A percentile compares a stretch with the other conserved stretches of the same genome.
Evolutionary conservation across 208 protist genomes (phyloP).

Genomic region (Angomonas deanei): DNA sequence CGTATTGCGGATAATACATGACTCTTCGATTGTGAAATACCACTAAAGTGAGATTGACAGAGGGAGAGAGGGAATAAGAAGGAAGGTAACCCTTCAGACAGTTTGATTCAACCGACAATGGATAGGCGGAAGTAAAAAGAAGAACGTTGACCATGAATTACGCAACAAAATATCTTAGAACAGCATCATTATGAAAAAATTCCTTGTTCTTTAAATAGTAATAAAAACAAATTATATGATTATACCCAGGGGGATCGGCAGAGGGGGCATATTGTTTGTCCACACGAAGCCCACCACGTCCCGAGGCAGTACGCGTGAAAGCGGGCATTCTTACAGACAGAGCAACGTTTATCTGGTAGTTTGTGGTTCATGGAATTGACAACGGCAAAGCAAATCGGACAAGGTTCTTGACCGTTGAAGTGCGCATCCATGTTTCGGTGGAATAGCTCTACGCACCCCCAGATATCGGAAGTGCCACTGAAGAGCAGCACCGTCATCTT

Average conservation of each 20-base stretch:
- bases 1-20: not conserved
- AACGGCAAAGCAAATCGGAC: slow-evolving; percentile 89
- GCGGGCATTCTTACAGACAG: slow-evolving; percentile 79
- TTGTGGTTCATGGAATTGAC: slow-evolving; percentile 72
- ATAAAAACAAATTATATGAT: too few relatives aligned
- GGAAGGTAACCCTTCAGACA: too few relatives aligned
- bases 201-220: too few relatives aligned
- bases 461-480: slow-evolving; percentile 60
- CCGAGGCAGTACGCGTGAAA: slow-evolving; percentile 87
- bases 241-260: slow-evolving; percentile 83
- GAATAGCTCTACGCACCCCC: slow-evolving; percentile 87
- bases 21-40: not conserved
- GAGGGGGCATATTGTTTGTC: slow-evolving; percentile 81
- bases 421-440: slow-evolving; percentile 87
- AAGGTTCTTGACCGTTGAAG: slow-evolving; percentile 84
- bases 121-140: too few relatives aligned
- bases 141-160: too few relatives aligned
- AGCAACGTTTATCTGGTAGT: slow-evolving; percentile 82
- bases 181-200: too few relatives aligned
- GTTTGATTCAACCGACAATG: too few relatives aligned
- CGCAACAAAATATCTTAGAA: too few relatives aligned
- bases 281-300: slow-evolving; percentile 86
- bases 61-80: not conserved
- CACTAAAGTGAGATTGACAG: not conserved
- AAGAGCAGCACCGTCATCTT: slow-evolving; percentile 89